Base-by-base conservation (phyloP, 2,329 filamentous ascomycete species). In the Cercospora brassicicola region DNA sequence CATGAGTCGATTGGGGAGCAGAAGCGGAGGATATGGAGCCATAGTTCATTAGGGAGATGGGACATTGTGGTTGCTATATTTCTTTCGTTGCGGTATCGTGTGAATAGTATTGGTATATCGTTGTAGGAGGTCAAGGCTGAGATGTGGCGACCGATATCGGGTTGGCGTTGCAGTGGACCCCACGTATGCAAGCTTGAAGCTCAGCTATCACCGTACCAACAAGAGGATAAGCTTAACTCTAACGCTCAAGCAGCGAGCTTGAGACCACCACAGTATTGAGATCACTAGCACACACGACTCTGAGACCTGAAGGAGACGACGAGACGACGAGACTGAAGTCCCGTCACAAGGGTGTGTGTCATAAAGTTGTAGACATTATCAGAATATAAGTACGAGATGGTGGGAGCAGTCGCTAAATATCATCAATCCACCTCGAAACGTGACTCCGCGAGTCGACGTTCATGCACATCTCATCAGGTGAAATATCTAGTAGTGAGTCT, bases 1-100 rank as follows among this genome's bases (percentile, higher is more conserved):
- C 67, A 71, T 56, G 51, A 20, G 28, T 66, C 64, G 39, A 23
- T n/a, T 23, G 63, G 55, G 1, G 64, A 39, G 64, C 56, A 61
- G 59, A 53, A 53, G 26, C 7, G 39, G 7, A 66, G 45, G 45
- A 66, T 61, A 2, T 55, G 64, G 18, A 66, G 57, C 64, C 64
- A 66, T 13, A 66, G 56, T 23, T 66, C 64, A 31, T 66, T 66
- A 5, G 64, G 64, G 0, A 66, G 57, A 28, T 56, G 64, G 6
- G 42, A 20, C 64, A 66, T 66, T 8, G 56, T 20, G 51, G 9
- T 15, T 48, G 53, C 28, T n/a, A n/a, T n/a, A n/a, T n/a, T n/a
- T n/a, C n/a, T n/a, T n/a, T n/a, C n/a, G n/a, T n/a, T n/a, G n/a
- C n/a, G n/a, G n/a, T n/a, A n/a, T 39, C 36, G 15, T 53, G 48